A percentile compares a stretch with the other conserved stretches of the same genome.
Evolutionary conservation across 2,329 filamentous ascomycete genomes (phyloP).

Genomic region (Trichophyton simii): DNA sequence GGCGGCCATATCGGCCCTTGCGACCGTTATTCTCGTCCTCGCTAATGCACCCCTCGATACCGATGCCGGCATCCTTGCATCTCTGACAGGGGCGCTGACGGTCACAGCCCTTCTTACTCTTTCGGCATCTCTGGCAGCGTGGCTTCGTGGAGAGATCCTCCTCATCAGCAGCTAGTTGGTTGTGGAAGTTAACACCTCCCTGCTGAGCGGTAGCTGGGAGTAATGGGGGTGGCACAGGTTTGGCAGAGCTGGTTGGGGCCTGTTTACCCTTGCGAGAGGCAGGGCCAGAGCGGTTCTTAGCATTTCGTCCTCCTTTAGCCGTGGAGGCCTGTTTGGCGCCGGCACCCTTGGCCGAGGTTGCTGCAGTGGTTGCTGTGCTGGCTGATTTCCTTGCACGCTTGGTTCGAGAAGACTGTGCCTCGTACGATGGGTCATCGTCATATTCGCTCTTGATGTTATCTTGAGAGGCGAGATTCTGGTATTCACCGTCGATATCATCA

Average conservation of each 20-base stretch:
- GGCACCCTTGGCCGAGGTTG: conserved; percentile 18
- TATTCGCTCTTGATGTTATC: conserved; percentile 44
- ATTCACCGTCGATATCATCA: conserved; percentile 44
- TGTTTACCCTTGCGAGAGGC: conserved; percentile 30
- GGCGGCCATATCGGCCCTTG: conserved; percentile 74
- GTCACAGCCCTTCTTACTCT: conserved; percentile 99
- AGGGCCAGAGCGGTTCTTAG: conserved; percentile 16
- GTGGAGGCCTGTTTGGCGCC: conserved; percentile 9
- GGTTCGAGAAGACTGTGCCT: conserved; percentile 31
- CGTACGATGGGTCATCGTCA: conserved; percentile 33
- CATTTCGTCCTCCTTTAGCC: conserved; percentile 12
- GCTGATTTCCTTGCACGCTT: conserved; percentile 43
- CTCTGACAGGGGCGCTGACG: conserved; percentile 87
- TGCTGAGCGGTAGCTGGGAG: conserved; percentile 43
- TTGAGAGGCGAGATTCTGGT: conserved; percentile 43
- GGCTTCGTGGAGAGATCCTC: conserved; percentile 92
- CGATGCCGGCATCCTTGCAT: conserved; percentile 91
- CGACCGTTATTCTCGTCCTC: conserved; percentile 96
- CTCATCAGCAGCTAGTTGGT: conserved; percentile 55
- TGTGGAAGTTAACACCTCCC: conserved; percentile 46
- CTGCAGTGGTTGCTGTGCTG: conserved; percentile 20
- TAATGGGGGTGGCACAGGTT: conserved; percentile 45
- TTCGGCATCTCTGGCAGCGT: conserved; percentile 92
- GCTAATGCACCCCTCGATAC: conserved; percentile 85
- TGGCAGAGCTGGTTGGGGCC: conserved; percentile 14